phyloP scores from a whole-genome alignment of 2,329 filamentous ascomycete genomes.

The Chaetothyriales sp. region DNA sequence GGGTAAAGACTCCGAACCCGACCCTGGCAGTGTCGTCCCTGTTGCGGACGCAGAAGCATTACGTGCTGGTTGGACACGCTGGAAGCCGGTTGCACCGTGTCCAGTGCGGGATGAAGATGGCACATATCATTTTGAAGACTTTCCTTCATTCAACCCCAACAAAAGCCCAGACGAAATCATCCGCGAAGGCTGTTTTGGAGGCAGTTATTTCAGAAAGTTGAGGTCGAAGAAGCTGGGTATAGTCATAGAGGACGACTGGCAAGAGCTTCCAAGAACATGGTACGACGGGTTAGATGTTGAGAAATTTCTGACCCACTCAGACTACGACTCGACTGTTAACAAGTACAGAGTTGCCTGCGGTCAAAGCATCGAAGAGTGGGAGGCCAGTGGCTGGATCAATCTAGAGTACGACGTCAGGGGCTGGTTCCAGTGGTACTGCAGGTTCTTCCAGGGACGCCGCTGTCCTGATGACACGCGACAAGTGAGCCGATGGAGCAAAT shows the following conservation, averaged over 20 bases:
- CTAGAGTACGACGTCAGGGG: slow-evolving; percentile 38
- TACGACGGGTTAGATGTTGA: slow-evolving; percentile 26
- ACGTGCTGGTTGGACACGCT: slow-evolving; percentile 29
- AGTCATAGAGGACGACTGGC: slow-evolving; percentile 33
- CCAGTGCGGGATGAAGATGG: slow-evolving; percentile 30
- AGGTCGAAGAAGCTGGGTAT: slow-evolving; percentile 29
- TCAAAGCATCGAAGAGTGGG: slow-evolving; percentile 42
- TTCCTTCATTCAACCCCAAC: slow-evolving; percentile 36
- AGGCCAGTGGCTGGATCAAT: slow-evolving; percentile 40
- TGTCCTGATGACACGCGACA: slow-evolving; percentile 40
- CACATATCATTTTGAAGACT: slow-evolving; percentile 32
- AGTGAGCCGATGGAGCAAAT: slow-evolving; percentile 37
- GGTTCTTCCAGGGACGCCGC: slow-evolving; percentile 36
- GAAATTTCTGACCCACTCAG: slow-evolving; percentile 25
- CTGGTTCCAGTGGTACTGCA: slow-evolving; percentile 44
- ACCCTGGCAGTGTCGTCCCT: slow-evolving; percentile 12
- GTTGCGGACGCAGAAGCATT: slow-evolving; percentile 10
- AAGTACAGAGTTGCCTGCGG: slow-evolving; percentile 39
- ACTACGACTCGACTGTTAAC: slow-evolving; percentile 36
- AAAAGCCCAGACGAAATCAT: slow-evolving; percentile 39
- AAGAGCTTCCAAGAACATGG: slow-evolving; percentile 33
- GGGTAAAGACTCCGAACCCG: neutral
- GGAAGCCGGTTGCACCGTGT: slow-evolving; percentile 25
- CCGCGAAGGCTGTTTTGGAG: slow-evolving; percentile 38
- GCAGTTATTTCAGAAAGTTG: slow-evolving; percentile 37